A percentile compares a stretch with the other conserved stretches of the same genome.
phyloP scores from a whole-genome alignment of 1,284 basidiomycete species.

The Ceratorhiza oryzae-sativae region DNA sequence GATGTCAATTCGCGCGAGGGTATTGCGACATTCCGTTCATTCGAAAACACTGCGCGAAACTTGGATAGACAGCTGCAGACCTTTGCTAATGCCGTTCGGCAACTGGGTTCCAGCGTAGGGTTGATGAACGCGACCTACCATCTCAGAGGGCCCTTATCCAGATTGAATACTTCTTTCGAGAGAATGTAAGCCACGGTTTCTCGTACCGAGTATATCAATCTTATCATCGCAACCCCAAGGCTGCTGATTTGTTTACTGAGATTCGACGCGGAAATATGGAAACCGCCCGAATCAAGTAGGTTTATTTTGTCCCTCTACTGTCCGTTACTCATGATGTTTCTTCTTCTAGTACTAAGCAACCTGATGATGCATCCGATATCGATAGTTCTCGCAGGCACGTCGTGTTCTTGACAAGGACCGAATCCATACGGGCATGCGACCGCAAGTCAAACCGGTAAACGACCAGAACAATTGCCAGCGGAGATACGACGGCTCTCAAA shows the following conservation, averaged over 20 bases:
- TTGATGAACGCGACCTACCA: conserved; percentile 40
- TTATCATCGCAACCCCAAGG: conserved; percentile 4
- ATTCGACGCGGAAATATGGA: conserved; percentile 13
- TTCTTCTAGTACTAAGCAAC: not conserved
- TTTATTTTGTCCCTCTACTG: not conserved
- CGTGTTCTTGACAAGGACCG: conserved; percentile 2
- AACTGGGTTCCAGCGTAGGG: conserved; percentile 41
- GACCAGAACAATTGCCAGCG: conserved; percentile 4
- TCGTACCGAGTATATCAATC: not conserved
- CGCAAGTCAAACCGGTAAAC: conserved; percentile 9
- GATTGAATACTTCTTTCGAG: conserved; percentile 43
- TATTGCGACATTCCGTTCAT: conserved; percentile 6
- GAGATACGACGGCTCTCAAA: conserved; percentile 19
- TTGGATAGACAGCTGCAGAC: conserved; percentile 41
- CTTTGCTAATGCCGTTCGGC: conserved; percentile 41
- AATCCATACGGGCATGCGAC: conserved; percentile 31
- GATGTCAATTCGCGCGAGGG: conserved; percentile 28
- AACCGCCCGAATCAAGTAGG: not conserved
- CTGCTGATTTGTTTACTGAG: conserved; percentile 19
- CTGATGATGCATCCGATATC: not conserved
- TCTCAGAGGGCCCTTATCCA: conserved; percentile 40
- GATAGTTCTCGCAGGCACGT: not conserved
- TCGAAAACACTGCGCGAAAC: not conserved
- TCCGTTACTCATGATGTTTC: not conserved
- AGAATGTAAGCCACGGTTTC: conserved; percentile 33